These are phyloP conservation scores for Periglandula ipomoeae DNA, from an alignment of 2,329 filamentous ascomycete genomes.

Conservation along the genomic window DNA sequence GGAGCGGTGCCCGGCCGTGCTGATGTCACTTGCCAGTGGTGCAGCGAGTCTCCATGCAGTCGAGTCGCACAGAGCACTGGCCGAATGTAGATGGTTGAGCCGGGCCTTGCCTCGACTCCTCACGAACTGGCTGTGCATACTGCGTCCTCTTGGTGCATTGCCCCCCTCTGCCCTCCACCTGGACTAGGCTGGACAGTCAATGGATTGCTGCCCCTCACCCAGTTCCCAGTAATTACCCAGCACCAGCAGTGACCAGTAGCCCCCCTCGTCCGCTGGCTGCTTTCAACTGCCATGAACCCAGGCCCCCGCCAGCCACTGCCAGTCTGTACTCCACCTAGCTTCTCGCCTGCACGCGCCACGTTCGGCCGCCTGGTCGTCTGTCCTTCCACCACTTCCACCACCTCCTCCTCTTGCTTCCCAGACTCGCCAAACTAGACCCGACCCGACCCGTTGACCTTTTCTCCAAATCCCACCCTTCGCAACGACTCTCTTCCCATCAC, in stretches of 20 bases:
- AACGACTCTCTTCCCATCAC: constrained; percentile 5
- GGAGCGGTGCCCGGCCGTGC: too few relatives aligned
- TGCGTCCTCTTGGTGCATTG: too few relatives aligned
- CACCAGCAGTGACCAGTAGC: too few relatives aligned
- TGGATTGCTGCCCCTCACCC: too few relatives aligned
- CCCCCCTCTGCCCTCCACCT: background rate
- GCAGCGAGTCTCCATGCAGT: background rate
- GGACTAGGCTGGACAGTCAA: too few relatives aligned
- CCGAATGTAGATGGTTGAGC: background rate
- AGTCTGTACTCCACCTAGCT: background rate
- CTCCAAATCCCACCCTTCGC: constrained; percentile 5
- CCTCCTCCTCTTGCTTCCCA: background rate
- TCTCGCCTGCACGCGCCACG: background rate
- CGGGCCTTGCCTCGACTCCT: too few relatives aligned
- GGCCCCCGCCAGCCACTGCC: background rate
- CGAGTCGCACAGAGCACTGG: background rate
- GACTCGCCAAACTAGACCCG: background rate
- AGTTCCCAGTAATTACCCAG: too few relatives aligned
- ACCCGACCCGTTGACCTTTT: too few relatives aligned
- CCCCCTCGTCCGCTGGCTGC: too few relatives aligned
- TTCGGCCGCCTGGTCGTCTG: background rate
- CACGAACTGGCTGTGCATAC: too few relatives aligned
- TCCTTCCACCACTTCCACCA: background rate
- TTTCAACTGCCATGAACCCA: too few relatives aligned
- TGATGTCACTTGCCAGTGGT: background rate